A percentile compares a stretch with the other conserved stretches of the same genome.
phyloP scores from a whole-genome alignment of 345 rosid genomes.

The Moringa oleifera region DNA sequence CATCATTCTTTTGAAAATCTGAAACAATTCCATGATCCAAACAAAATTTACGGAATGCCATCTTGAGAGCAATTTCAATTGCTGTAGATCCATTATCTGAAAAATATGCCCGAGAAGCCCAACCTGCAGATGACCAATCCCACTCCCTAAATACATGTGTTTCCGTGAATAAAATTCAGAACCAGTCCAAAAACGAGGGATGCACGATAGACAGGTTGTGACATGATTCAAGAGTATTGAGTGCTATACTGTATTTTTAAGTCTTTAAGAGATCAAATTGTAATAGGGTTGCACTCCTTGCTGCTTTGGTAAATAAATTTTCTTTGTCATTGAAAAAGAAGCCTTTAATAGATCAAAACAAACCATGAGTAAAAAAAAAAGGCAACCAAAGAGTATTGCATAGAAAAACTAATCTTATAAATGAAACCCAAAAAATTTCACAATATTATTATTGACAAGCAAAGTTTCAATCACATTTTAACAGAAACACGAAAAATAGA shows the following conservation, averaged over 20 bases:
- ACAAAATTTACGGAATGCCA: conserved; percentile 87
- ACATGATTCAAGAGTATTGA: conserved; percentile 2
- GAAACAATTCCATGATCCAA: conserved; percentile 47
- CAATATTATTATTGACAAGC: not conserved
- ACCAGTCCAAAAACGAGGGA: not conserved
- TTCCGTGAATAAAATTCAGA: not conserved
- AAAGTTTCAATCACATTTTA: too few relatives aligned
- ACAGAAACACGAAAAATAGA: not conserved
- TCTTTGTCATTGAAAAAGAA: too few relatives aligned
- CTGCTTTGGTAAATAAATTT: too few relatives aligned
- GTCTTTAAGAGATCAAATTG: too few relatives aligned
- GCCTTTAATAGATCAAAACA: too few relatives aligned
- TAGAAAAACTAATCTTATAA: too few relatives aligned
- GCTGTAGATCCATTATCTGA: conserved; percentile 97
- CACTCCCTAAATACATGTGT: not conserved
- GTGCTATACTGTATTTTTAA: conserved; percentile 4
- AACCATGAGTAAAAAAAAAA: too few relatives aligned
- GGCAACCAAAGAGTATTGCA: too few relatives aligned
- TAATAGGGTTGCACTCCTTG: too few relatives aligned
- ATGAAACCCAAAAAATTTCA: not conserved
- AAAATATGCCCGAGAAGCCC: conserved; percentile 89
- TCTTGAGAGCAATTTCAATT: conserved; percentile 90
- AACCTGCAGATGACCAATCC: conserved; percentile 43
- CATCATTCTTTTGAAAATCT: conserved; percentile 18
- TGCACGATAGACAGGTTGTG: not conserved